phyloP scores from a whole-genome alignment of 2,329 filamentous ascomycete genomes.

The Colletotrichum sp. region DNA sequence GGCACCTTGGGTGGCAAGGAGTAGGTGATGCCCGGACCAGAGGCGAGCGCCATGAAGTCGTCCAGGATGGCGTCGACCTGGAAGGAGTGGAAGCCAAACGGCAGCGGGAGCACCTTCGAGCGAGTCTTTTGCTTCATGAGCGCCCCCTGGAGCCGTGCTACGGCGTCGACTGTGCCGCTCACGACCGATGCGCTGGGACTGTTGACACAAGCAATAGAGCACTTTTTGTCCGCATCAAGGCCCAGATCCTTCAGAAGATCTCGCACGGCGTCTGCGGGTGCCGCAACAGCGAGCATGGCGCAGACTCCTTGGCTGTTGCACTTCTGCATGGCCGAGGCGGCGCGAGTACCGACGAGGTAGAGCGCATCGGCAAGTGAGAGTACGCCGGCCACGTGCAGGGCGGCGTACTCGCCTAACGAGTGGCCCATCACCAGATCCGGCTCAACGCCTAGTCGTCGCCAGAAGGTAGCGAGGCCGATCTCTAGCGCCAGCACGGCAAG shows the following conservation, averaged over 20 bases:
- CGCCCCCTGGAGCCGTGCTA: not conserved
- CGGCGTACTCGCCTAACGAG: conserved; percentile 39
- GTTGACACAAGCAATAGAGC: conserved; percentile 63
- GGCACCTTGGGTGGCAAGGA: not conserved
- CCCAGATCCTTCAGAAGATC: not conserved
- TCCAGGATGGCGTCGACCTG: conserved; percentile 46
- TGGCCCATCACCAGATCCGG: conserved; percentile 36
- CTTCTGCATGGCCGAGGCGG: conserved; percentile 48
- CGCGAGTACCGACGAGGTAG: conserved; percentile 64
- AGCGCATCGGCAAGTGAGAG: conserved; percentile 45
- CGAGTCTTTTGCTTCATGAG: conserved; percentile 24
- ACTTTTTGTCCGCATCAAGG: not conserved
- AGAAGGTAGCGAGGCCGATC: conserved; percentile 32
- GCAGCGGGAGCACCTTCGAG: conserved; percentile 35
- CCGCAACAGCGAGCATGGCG: not conserved
- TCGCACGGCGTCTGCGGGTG: not conserved
- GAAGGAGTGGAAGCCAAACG: conserved; percentile 40
- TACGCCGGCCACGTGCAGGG: conserved; percentile 32
- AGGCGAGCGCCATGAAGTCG: conserved; percentile 47
- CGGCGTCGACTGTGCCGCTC: conserved; percentile 39
- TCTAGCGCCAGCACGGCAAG: conserved; percentile 39
- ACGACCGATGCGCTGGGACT: conserved; percentile 65
- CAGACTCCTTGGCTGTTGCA: not conserved
- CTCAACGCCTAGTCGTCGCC: conserved; percentile 30
- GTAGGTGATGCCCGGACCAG: not conserved